A percentile compares a stretch with the other conserved stretches of the same genome.
phyloP scores from a whole-genome alignment of 805 yeast species.

The Lachancea meyersii region DNA sequence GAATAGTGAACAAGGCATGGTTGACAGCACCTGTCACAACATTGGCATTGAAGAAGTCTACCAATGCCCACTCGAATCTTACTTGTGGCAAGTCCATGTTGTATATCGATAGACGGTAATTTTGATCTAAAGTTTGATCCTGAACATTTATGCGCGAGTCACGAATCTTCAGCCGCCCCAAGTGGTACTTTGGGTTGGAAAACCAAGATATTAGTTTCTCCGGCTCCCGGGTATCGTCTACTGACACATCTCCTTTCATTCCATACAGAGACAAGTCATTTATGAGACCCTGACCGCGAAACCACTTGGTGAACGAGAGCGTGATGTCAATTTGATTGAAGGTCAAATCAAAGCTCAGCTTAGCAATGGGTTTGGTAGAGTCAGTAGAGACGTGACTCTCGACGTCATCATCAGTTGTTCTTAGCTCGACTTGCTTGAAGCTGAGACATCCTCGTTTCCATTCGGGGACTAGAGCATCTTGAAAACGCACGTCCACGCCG shows the following conservation, averaged over 20 bases:
- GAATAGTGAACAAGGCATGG: constrained; percentile 69
- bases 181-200: constrained; percentile 35
- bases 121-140: constrained; percentile 18
- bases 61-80: constrained; percentile 49
- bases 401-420: constrained; percentile 33
- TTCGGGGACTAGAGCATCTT: constrained; percentile 85
- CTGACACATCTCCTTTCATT: constrained; percentile 62
- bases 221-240: constrained; percentile 46
- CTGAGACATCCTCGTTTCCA: constrained; percentile 84
- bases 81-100: constrained; percentile 59
- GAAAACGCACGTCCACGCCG: constrained; percentile 73
- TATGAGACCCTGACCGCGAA: constrained; percentile 77
- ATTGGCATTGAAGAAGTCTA: constrained; percentile 64
- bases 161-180: constrained; percentile 37
- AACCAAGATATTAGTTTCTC: constrained; percentile 29
- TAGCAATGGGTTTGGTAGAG: constrained; percentile 40
- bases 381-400: neutral
- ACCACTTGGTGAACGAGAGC: constrained; percentile 77
- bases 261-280: constrained; percentile 76
- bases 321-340: constrained; percentile 77
- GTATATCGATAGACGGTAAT: constrained; percentile 47
- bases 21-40: constrained; percentile 70
- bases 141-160: constrained; percentile 27
- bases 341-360: constrained; percentile 51
- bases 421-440: constrained; percentile 66